phyloP scores from a whole-genome alignment of 169 alveolate species.

The Plasmodium malariae region DNA sequence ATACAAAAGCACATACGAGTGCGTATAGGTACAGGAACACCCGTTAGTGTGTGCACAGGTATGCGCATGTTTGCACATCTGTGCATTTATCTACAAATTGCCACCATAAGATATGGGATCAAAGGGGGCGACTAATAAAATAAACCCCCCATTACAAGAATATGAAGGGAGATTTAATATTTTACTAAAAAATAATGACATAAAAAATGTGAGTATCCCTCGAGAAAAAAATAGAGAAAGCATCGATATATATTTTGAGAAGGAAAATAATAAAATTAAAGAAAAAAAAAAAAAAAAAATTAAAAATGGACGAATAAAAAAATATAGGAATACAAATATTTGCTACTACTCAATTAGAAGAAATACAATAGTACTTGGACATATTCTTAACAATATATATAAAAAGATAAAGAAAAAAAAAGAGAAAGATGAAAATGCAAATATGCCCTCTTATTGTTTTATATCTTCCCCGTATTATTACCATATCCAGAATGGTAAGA shows the following conservation, averaged over 20 bases:
- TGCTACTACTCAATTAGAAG: constrained; percentile 6
- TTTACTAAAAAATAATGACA: constrained; percentile 22
- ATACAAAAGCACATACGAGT: not conserved
- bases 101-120: not conserved
- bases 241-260: not conserved
- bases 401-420: not conserved
- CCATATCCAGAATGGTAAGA: too few relatives aligned
- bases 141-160: not conserved
- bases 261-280: not conserved
- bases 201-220: constrained; percentile 22
- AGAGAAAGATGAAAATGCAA: not conserved
- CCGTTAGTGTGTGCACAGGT: not conserved
- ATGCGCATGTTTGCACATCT: not conserved
- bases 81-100: not conserved
- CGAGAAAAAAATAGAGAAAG: not conserved
- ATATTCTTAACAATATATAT: not conserved
- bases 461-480: too few relatives aligned
- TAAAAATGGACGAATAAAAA: not conserved
- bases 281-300: not conserved
- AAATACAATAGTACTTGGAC: not conserved
- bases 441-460: too few relatives aligned
- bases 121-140: not conserved
- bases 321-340: not conserved
- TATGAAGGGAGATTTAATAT: constrained; percentile 17
- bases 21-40: not conserved